Conservation (phyloP, 805 yeast genomes). For the Candida sphagnicola region DNA sequence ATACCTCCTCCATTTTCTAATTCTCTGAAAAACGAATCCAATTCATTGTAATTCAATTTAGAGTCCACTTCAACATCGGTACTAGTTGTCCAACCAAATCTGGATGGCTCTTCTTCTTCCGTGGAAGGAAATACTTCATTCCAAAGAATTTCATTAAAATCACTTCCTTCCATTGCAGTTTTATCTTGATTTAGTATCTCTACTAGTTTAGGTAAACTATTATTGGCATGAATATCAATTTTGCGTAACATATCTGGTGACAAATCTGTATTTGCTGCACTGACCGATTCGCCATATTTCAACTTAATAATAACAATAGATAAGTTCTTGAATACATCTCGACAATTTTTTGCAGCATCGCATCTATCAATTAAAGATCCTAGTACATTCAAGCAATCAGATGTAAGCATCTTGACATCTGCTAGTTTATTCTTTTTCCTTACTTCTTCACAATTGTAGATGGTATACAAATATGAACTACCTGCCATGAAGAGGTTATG, state of each 20-base stretch:
- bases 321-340: constrained; percentile 66
- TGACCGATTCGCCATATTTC: constrained; percentile 38
- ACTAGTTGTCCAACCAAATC: constrained; percentile 34
- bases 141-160: constrained; percentile 5
- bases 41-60: constrained; percentile 9
- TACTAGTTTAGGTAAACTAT: constrained; percentile 36
- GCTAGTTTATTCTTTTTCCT: constrained; percentile 42
- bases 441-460: constrained; percentile 63
- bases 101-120: constrained; percentile 4
- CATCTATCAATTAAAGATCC: constrained; percentile 63
- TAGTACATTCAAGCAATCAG: constrained; percentile 54
- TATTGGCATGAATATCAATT: constrained; percentile 32
- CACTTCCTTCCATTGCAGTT: constrained; percentile 2
- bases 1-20: constrained; percentile 29
- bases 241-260: constrained; percentile 16
- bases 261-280: constrained; percentile 12
- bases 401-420: constrained; percentile 45
- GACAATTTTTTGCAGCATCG: constrained; percentile 73
- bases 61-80: constrained; percentile 6
- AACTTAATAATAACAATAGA: constrained; percentile 68
- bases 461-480: constrained; percentile 72
- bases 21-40: constrained; percentile 48
- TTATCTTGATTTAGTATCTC: constrained; percentile 19
- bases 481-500: constrained; percentile 89
- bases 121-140: constrained; percentile 5